Evolutionary conservation across 164 flowering plant species (phyloP).

Genomic region (Cinnamomum chago): DNA sequence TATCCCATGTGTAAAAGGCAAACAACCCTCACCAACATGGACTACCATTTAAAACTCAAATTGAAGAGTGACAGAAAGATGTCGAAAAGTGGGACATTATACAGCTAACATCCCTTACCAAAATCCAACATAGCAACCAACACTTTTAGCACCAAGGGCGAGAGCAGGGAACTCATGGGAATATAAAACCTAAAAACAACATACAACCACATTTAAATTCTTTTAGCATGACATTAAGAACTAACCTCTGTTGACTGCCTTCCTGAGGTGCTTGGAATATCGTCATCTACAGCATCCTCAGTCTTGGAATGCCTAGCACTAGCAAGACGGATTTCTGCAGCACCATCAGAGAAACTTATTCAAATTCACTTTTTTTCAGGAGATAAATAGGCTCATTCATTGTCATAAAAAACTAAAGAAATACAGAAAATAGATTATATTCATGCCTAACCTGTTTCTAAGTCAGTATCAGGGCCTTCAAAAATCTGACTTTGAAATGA

Average conservation of each 20-base stretch:
- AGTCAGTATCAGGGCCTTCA: conserved; percentile 97
- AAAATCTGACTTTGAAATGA: conserved; percentile 76
- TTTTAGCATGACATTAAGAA: conserved; percentile 11
- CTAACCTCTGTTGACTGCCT: conserved; percentile 49
- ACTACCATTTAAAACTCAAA: background rate
- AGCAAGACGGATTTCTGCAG: conserved; percentile 77
- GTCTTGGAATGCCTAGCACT: conserved; percentile 54
- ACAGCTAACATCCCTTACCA: background rate
- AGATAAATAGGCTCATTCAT: background rate
- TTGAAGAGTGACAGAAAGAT: background rate
- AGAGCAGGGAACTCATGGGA: no score
- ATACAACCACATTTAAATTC: conserved; percentile 29
- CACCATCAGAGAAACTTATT: conserved; percentile 3
- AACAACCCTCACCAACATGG: background rate
- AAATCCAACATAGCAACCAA: background rate
- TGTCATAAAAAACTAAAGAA: background rate
- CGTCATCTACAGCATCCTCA: conserved; percentile 75
- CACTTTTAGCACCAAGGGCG: background rate
- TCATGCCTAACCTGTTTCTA: conserved; percentile 69
- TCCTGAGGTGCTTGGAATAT: conserved; percentile 82
- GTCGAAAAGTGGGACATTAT: no score
- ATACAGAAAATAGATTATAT: background rate
- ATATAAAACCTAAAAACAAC: no score
- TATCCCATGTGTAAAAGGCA: no score
- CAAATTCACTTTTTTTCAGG: background rate